Percentiles rank a stretch among this genome's conserved stretches.
These are phyloP conservation scores for Golubevia pallescens DNA, from an alignment of 1,284 basidiomycete genomes.

Conservation along the genomic window DNA sequence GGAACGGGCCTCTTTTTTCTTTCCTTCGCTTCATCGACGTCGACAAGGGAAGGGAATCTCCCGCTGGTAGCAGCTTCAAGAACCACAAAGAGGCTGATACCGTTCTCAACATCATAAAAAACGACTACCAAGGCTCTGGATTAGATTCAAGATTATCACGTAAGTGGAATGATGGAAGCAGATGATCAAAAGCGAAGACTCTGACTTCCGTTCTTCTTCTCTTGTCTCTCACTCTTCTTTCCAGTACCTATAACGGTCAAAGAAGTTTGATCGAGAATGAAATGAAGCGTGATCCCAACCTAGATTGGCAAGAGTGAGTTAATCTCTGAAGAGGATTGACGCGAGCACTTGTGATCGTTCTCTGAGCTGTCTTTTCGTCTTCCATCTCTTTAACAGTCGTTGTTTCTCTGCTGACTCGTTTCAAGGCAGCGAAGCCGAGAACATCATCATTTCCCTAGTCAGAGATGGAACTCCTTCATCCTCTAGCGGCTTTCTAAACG, in stretches of 20 bases:
- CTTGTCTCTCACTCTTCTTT: not conserved
- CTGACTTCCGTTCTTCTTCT: no score
- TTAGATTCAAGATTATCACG: not conserved
- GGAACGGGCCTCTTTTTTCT: not conserved
- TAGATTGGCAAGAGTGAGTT: no score
- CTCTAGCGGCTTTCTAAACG: conserved; percentile 8
- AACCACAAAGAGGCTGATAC: not conserved
- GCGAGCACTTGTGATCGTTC: no score
- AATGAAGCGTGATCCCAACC: not conserved
- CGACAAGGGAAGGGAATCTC: not conserved
- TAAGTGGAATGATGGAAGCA: not conserved
- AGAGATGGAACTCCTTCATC: not conserved
- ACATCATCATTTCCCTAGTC: conserved; percentile 9
- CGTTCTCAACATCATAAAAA: not conserved
- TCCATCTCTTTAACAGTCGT: not conserved
- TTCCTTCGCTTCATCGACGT: conserved; percentile 14
- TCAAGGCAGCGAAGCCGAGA: conserved; percentile 10
- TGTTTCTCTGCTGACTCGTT: conserved; percentile 14
- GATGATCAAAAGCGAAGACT: not conserved
- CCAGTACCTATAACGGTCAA: conserved; percentile 10
- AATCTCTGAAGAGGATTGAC: no score
- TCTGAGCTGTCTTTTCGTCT: no score
- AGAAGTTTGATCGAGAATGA: conserved; percentile 5
- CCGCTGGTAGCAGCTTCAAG: not conserved
- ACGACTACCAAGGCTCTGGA: no score